Percentiles rank a stretch among this genome's conserved stretches.
Conservation (phyloP, 1,139 yeast genomes). For the Suhomyces bribrorum region DNA sequence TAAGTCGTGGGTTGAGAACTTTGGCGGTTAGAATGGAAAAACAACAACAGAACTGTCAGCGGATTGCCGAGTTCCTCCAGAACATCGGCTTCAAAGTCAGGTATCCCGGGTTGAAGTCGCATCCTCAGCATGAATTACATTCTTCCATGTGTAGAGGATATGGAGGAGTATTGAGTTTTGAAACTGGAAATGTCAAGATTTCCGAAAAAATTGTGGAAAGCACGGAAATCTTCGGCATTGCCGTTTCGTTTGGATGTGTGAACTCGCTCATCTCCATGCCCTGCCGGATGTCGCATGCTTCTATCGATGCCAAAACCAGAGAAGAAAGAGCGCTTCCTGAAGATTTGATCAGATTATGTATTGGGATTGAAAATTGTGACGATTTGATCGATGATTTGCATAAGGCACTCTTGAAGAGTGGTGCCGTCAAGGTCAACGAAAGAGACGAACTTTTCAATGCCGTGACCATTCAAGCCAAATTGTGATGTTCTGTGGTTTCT, state of each 20-base stretch:
- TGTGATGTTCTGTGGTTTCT: conserved; percentile 18
- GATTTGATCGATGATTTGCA: conserved; percentile 73
- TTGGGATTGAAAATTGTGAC: conserved; percentile 76
- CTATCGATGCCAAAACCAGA: conserved; percentile 84
- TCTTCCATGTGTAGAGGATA: conserved; percentile 76
- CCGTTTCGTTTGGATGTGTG: conserved; percentile 94
- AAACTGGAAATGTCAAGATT: conserved; percentile 71
- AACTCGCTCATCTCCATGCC: conserved; percentile 91
- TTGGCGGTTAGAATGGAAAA: conserved; percentile 81
- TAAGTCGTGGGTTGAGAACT: conserved; percentile 84
- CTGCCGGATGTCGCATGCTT: conserved; percentile 95
- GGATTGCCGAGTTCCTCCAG: conserved; percentile 72
- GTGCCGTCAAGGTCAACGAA: conserved; percentile 51
- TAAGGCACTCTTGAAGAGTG: conserved; percentile 66
- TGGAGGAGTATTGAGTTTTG: conserved; percentile 87
- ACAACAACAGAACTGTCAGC: conserved; percentile 78
- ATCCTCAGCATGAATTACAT: conserved; percentile 82
- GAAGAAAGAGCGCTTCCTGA: conserved; percentile 89
- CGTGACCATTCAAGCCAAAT: conserved; percentile 43
- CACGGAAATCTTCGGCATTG: conserved; percentile 79
- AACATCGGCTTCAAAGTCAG: conserved; percentile 66
- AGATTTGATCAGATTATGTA: conserved; percentile 83
- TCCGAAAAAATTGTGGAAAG: conserved; percentile 76
- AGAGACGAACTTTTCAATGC: conserved; percentile 48
- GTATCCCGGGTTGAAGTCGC: conserved; percentile 79